Evolutionary conservation across 306 rosid species (phyloP), one percentile per base, ranked within the genome.

Genomic region (Ormosia emarginata): DNA sequence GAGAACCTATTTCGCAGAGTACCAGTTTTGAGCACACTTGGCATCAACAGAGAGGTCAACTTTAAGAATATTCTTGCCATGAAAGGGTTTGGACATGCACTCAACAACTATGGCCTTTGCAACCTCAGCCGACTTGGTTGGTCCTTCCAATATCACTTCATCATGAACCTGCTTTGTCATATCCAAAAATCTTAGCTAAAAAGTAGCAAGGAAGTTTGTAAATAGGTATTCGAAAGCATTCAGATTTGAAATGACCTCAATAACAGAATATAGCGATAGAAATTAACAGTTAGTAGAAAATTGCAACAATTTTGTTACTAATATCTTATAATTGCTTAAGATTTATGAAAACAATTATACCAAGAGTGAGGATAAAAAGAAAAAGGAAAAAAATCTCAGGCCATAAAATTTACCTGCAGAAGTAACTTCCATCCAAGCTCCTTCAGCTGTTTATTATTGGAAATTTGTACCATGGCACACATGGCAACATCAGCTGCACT

Each of bases 401-500:
- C 59, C 9, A 40, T 33, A 70, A 69, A 67, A 81, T 69, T 73
- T 74, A 91, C 97, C 98, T 94, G 98, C 72, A 94, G 87, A 78
- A 94, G 98, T 77, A 94, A 90, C 85, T 81, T 91, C 97, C 98
- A 94, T 13, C 98, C 97, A 63, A 94, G 97, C 81, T 93, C 92
- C 85, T 84, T 91, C 85, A 94, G 88, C 46, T 13, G 78, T 50
- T 72, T 72, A 87, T 91, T 91, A 43, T 72, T 87, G 53, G 91
- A 84, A 83, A 94, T 91, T 87, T 94, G 90, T 77, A 94, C 78
- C 98, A 94, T 94, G 82, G 98, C 98, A 79, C 98, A 94, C 98
- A 93, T 94, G 89, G 98, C 97, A 75, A 94, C 98, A 86, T 94
- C 98, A 24, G 98, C 98, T 7, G 97, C 97, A 78, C 98, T 94